phyloP scores from a whole-genome alignment of 2,329 filamentous ascomycete genomes.

The Fusarium albidum region DNA sequence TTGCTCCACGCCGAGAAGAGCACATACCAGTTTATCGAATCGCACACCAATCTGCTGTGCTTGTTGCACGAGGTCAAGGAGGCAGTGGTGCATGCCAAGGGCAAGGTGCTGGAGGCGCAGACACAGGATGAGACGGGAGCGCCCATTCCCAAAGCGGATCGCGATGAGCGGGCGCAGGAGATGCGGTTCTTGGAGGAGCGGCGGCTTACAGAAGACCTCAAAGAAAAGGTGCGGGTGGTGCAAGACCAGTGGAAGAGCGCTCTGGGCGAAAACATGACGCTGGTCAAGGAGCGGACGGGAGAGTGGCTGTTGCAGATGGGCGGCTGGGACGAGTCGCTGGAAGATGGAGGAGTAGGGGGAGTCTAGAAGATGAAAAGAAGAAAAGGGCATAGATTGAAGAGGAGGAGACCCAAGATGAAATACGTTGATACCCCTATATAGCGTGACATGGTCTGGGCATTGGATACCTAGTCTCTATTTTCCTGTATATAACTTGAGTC shows the following conservation, averaged over 20 bases:
- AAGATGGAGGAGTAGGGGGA: constrained; percentile 62
- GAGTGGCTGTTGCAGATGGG: constrained; percentile 77
- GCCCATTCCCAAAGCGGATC: constrained; percentile 44
- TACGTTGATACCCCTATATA: constrained; percentile 42
- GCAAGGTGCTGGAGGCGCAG: constrained; percentile 72
- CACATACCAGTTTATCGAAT: constrained; percentile 96
- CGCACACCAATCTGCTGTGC: constrained; percentile 89
- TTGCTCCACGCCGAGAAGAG: constrained; percentile 89
- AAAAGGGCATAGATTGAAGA: neutral
- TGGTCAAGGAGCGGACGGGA: constrained; percentile 77
- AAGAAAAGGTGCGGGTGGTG: constrained; percentile 91
- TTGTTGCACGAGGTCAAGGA: constrained; percentile 90
- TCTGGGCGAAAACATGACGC: constrained; percentile 78
- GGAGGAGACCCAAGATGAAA: constrained; percentile 17
- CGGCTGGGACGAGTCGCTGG: constrained; percentile 86
- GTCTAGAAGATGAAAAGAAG: constrained; percentile 42
- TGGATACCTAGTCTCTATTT: constrained; percentile 25
- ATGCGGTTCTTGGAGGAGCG: constrained; percentile 73
- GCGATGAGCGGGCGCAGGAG: constrained; percentile 56
- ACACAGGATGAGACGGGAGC: constrained; percentile 52
- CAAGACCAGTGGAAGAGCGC: constrained; percentile 92
- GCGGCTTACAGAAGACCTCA: constrained; percentile 81
- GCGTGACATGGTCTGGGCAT: constrained; percentile 23
- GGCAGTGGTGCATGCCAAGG: constrained; percentile 74
- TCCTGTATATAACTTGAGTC: constrained; percentile 30